Percentiles rank a stretch among this genome's conserved stretches.
phyloP scores from a whole-genome alignment of 306 rosid species.

The Cicer cuneatum region DNA sequence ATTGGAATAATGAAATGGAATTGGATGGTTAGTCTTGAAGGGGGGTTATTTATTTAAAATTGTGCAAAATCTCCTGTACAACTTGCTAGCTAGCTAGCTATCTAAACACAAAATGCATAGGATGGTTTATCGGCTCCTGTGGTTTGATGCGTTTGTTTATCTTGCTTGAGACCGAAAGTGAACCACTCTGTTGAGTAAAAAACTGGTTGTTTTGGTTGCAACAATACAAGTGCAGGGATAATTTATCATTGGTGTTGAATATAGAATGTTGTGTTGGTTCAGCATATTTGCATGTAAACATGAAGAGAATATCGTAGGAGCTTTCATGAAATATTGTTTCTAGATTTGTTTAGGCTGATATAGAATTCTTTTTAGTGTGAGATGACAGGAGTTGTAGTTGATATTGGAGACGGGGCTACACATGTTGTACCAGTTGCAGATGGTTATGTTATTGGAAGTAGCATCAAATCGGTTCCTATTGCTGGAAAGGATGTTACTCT shows the following conservation, averaged over 20 bases:
- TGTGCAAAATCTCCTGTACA: constrained; percentile 9
- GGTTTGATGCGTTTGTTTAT: constrained; percentile 27
- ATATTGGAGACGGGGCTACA: constrained; percentile 94
- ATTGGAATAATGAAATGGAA: constrained; percentile 42
- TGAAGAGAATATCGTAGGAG: background rate
- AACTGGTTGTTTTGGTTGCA: background rate
- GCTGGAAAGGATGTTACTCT: constrained; percentile 94
- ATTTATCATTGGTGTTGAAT: constrained; percentile 17
- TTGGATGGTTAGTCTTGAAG: constrained; percentile 33
- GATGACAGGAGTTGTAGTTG: constrained; percentile 99
- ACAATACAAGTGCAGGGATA: background rate
- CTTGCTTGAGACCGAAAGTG: constrained; percentile 25
- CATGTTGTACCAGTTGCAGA: constrained; percentile 99
- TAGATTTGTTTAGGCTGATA: constrained; percentile 53
- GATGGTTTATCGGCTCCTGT: constrained; percentile 9
- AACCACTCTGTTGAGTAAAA: constrained; percentile 9
- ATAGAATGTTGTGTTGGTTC: constrained; percentile 30
- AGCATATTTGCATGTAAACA: constrained; percentile 4
- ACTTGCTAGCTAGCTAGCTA: constrained; percentile 10
- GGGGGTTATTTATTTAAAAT: constrained; percentile 21
- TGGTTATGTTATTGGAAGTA: constrained; percentile 98
- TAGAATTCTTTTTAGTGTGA: constrained; percentile 78
- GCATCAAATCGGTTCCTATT: constrained; percentile 93
- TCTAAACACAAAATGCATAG: constrained; percentile 9
- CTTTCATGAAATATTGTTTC: constrained; percentile 16